Base-by-base conservation (phyloP, 1,139 yeast species). In the Blastobotrys buckinghamii region DNA sequence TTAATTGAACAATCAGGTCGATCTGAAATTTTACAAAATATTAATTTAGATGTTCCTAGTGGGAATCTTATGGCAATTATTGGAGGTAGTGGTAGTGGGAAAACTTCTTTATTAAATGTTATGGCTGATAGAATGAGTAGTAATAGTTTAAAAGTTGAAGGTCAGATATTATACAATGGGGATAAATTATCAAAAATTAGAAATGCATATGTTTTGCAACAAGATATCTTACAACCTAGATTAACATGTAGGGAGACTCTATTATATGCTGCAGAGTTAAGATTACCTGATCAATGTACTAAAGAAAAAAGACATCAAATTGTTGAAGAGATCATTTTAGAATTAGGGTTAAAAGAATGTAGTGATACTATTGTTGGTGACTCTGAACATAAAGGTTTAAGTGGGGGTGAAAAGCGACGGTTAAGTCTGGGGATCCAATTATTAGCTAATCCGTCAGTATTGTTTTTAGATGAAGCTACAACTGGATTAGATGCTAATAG, bases 81-180 rank as follows among this genome's bases (percentile, higher is more conserved):
- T 70, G 95, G 95, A 2, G 90, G 94, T 0, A 82, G 94, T 0
- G 96, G 96, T 0, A 79, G 89, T 6, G 96, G 96, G 5, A 88
- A 88, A 61, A 88, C 96, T 0, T 85, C 96, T 0, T 64, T 88
- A 38, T 69, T 88, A 32, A 87, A 88, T 58, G 78, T 81, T 0
- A 66, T 88, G 51, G 87, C 95, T 0, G 76, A 80, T 44, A 66
- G 90, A 51, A 74, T 81, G 55, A 61, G 71, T n/a, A 57, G 66
- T 2, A 56, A 66, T 1, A 59, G 60, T 4, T 52, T 67, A n/a
- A 44, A 52, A 9, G 47, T 55, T 17, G 50, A 55, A 1, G 71
- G 71, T 2, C 27, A 43, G 2, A 60, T 79, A 20, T 53, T 55
- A 2, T 74, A 72, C 55, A 71, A 74, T 32, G 55, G 56, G 30